Evolutionary conservation across 148 eudicot species (phyloP), one percentile per base, ranked within the genome.

Genomic region (Cornus controversa): DNA sequence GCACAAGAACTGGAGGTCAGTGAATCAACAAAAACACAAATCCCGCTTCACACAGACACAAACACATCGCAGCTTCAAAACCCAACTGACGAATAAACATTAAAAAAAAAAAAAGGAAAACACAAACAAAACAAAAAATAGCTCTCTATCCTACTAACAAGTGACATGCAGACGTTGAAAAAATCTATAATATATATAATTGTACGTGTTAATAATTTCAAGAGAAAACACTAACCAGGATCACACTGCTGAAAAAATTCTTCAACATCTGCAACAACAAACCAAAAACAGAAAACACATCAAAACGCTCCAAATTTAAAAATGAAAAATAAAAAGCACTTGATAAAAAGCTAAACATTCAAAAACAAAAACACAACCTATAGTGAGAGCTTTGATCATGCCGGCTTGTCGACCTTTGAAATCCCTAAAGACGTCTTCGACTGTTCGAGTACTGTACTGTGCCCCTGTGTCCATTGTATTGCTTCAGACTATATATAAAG

Each of bases 341-440:
- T 54, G 11, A 54, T 31, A 54, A 18, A 14, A 64, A 42, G 13
- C 37, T 2, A 73, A 31, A 78, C 11, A 54, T 54, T 54, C 54
- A 6, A 20, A 50, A 54, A 47, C 28, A 26, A 29, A 36, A n/a
- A 67, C 29, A 68, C 16, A 60, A 89, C 90, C 92, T 2, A 76
- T 28, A 66, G 92, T 87, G 66, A 89, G 92, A 80, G 92, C 92
- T 72, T 85, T 89, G 58, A 89, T 78, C 54, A 89, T 76, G 26
- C 80, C 92, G 72, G 90, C 80, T 58, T 88, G 81, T 22, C 92
- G 86, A 34, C 88, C 90, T 78, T 85, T 89, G 74, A 89, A 87
- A 78, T 89, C 92, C 88, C 85, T 89, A 67, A 89, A 89, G 57
- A 89, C 90, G 54, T 89, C 88, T 78, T 89, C 92, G 3, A 89